These are phyloP conservation scores for Eimeria brunetti DNA, from an alignment of 169 alveolate species.

Conservation along the genomic window DNA sequence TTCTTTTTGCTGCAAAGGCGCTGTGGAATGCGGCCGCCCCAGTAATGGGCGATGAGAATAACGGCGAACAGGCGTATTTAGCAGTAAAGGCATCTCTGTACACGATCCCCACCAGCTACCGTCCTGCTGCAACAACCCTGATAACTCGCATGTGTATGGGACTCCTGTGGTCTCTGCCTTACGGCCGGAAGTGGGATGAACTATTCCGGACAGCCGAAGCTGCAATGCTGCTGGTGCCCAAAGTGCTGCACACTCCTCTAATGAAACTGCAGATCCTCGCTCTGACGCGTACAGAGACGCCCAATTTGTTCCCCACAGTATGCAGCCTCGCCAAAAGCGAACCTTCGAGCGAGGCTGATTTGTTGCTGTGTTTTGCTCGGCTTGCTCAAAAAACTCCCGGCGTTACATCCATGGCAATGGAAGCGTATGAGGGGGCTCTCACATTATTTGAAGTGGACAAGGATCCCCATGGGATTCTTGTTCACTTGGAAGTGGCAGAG, in stretches of 20 bases:
- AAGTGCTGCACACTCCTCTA: conserved; percentile 40
- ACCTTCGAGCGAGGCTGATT: conserved; percentile 59
- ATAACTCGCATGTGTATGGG: conserved; percentile 72
- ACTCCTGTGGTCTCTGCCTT: conserved; percentile 45
- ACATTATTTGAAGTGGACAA: neutral
- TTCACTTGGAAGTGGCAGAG: conserved; percentile 67
- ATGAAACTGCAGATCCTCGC: conserved; percentile 65
- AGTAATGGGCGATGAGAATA: conserved; percentile 7
- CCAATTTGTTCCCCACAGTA: conserved; percentile 34
- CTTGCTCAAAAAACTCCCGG: conserved; percentile 40
- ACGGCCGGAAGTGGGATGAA: conserved; percentile 55
- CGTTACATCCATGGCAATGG: conserved; percentile 11
- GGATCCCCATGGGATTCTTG: conserved; percentile 40
- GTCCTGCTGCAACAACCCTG: conserved; percentile 17
- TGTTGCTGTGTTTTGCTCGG: conserved; percentile 53
- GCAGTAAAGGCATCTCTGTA: conserved; percentile 43
- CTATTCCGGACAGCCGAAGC: conserved; percentile 61
- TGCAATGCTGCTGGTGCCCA: conserved; percentile 58
- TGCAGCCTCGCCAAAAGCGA: conserved; percentile 31
- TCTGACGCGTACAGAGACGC: conserved; percentile 40
- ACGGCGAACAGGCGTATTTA: conserved; percentile 21
- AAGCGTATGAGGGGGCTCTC: conserved; percentile 61
- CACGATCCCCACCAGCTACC: conserved; percentile 57
- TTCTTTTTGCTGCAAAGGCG: conserved; percentile 63
- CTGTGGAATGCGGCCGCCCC: conserved; percentile 66